Evolutionary conservation across 129 eudicot species (phyloP).

Genomic region (Arctium lappa): DNA sequence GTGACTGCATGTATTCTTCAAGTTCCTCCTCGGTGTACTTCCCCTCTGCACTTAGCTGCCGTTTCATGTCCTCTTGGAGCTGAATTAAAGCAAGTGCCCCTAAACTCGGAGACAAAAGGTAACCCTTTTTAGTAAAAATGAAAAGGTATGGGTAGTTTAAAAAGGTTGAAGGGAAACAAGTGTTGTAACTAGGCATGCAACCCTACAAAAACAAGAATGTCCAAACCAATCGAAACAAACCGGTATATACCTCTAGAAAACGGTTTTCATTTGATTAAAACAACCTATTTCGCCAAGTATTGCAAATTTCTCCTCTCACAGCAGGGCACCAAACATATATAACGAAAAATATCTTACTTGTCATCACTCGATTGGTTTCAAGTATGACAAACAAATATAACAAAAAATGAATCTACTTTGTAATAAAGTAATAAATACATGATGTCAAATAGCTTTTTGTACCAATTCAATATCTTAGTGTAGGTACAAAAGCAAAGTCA

Average conservation of each 20-base stretch:
- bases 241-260: too few species aligned
- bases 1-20: conserved; percentile 86
- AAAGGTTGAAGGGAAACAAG: neutral
- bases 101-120: conserved; percentile 23
- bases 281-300: too few species aligned
- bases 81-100: conserved; percentile 96
- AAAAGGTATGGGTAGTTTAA: neutral
- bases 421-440: too few species aligned
- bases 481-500: neutral
- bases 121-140: neutral
- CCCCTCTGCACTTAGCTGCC: conserved; percentile 77
- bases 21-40: conserved; percentile 82
- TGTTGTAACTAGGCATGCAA: neutral
- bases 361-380: too few species aligned
- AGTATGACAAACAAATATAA: too few species aligned
- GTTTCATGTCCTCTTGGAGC: conserved; percentile 96
- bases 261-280: too few species aligned
- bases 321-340: too few species aligned
- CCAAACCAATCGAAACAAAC: too few species aligned
- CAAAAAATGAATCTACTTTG: neutral
- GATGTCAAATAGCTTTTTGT: neutral
- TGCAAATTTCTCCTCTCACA: too few species aligned
- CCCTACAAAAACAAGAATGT: too few species aligned
- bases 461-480: neutral
- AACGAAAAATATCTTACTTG: too few species aligned